phyloP scores from a whole-genome alignment of 371 early-diverging fungal genomes.

The Mortierella sp. region DNA sequence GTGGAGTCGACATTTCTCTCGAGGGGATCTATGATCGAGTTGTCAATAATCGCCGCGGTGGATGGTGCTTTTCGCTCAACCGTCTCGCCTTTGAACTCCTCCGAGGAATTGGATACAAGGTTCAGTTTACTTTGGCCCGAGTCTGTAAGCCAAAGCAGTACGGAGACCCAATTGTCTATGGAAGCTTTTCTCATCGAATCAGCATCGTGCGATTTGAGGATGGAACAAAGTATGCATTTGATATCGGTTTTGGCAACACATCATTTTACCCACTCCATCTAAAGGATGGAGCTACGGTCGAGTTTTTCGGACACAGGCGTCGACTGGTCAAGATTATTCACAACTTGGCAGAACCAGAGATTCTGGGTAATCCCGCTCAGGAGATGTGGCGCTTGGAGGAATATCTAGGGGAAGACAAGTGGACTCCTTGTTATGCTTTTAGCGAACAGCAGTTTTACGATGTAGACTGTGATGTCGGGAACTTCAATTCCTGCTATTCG shows the following conservation, averaged over 20 bases:
- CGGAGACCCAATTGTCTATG: constrained; percentile 6
- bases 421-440: constrained; percentile 30
- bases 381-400: constrained; percentile 28
- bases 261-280: constrained; percentile 16
- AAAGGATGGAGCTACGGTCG: constrained; percentile 18
- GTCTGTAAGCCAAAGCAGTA: constrained; percentile 20
- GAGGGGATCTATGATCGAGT: constrained; percentile 35
- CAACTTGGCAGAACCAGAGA: constrained; percentile 7
- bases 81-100: constrained; percentile 21
- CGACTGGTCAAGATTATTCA: constrained; percentile 18
- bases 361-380: constrained; percentile 13
- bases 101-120: constrained; percentile 17
- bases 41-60: constrained; percentile 32
- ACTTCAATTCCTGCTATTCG: constrained; percentile 15
- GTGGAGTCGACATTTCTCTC: constrained; percentile 24
- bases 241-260: constrained; percentile 29
- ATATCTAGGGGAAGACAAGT: constrained; percentile 20
- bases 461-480: constrained; percentile 16
- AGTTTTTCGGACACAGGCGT: constrained; percentile 30
- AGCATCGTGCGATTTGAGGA: constrained; percentile 23
- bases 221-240: constrained; percentile 30
- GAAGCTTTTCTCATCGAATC: constrained; percentile 19
- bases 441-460: constrained; percentile 28
- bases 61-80: constrained; percentile 44
- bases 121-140: constrained; percentile 24